phyloP scores from a whole-genome alignment of 768 basidiomycete species.

The Russula emetica region DNA sequence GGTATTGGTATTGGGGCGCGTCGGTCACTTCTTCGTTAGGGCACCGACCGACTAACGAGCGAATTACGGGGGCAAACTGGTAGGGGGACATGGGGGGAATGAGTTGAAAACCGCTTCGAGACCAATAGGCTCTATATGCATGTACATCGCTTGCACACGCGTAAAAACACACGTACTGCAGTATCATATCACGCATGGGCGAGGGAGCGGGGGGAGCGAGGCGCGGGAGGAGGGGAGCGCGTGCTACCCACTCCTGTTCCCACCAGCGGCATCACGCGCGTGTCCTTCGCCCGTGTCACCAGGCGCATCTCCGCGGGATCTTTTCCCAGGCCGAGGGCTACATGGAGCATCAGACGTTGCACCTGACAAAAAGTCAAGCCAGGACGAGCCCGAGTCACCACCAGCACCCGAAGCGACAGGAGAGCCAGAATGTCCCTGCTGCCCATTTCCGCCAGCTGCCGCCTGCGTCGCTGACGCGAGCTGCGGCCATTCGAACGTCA shows the following conservation, averaged over 20 bases:
- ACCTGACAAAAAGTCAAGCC: constrained; percentile 28
- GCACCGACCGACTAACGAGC: not conserved
- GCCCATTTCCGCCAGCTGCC: constrained; percentile 1
- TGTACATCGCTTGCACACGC: not conserved
- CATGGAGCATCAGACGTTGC: constrained; percentile 13
- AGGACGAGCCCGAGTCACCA: constrained; percentile 19
- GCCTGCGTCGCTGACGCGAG: constrained; percentile 21
- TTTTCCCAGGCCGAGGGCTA: constrained; percentile 19
- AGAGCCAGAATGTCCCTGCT: constrained; percentile 3
- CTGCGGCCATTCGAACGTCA: constrained; percentile 31
- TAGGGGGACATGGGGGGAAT: not conserved
- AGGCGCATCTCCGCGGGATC: constrained; percentile 19
- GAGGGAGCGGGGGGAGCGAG: not conserved
- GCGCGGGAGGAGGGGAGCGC: not conserved
- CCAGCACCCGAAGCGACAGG: not conserved
- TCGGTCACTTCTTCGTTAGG: not conserved
- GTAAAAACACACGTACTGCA: not conserved
- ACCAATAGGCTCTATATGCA: not conserved
- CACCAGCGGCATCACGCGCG: constrained; percentile 2
- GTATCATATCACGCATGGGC: not conserved
- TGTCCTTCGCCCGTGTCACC: constrained; percentile 10
- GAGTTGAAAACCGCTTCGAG: not conserved
- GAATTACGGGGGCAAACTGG: not conserved
- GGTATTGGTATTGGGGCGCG: not conserved
- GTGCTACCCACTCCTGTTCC: constrained; percentile 8